A percentile compares a stretch with the other conserved stretches of the same genome.
phyloP scores from a whole-genome alignment of 345 rosid species.

The Pistacia integerrima region DNA sequence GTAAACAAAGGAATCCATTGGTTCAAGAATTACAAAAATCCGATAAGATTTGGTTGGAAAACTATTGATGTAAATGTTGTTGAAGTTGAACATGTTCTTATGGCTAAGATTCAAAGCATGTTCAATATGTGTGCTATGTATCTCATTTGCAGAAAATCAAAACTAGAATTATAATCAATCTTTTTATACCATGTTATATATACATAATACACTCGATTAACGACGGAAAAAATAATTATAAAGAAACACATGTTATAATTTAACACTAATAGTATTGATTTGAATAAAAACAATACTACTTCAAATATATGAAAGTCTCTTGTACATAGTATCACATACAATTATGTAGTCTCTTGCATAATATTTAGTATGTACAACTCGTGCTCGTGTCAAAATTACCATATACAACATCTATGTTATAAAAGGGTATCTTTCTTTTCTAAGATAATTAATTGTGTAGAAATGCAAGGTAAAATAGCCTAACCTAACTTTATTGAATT shows the following conservation, averaged over 20 bases:
- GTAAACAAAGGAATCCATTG: constrained; percentile 28
- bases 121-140: not conserved
- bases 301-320: not conserved
- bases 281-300: not conserved
- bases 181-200: not conserved
- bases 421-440: not conserved
- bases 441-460: not conserved
- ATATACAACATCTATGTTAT: not conserved
- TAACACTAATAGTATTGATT: not conserved
- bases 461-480: not conserved
- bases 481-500: not conserved
- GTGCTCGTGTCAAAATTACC: not conserved
- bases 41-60: constrained; percentile 22
- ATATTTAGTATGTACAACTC: not conserved
- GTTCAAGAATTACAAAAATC: constrained; percentile 26
- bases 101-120: not conserved
- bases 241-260: not conserved
- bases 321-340: not conserved
- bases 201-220: not conserved
- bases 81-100: constrained; percentile 38
- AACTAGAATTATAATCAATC: not conserved
- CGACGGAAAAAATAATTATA: not conserved
- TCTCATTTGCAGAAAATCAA: not conserved
- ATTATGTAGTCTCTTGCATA: not conserved
- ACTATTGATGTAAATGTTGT: not conserved